These are phyloP conservation scores for Tricholoma sp. DNA, from an alignment of 768 basidiomycete species.

Conservation along the genomic window DNA sequence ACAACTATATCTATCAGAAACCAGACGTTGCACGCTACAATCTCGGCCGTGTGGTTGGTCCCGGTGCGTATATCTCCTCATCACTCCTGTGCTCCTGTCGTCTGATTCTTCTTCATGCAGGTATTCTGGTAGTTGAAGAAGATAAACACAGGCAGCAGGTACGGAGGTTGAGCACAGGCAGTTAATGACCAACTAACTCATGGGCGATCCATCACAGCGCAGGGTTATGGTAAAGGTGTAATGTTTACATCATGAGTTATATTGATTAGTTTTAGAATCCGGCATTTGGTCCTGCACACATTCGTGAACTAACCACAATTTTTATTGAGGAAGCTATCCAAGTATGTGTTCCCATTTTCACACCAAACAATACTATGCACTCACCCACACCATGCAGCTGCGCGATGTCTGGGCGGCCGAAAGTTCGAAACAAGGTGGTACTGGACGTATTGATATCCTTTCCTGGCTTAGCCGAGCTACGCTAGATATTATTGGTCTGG, in stretches of 20 bases:
- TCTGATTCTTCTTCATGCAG: slow-evolving; percentile 12
- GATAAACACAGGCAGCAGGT: slow-evolving; percentile 45
- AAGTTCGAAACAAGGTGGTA: slow-evolving; percentile 17
- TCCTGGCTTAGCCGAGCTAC: slow-evolving; percentile 64
- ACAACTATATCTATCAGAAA: slow-evolving; percentile 52
- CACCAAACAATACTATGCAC: neutral
- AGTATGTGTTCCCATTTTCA: slow-evolving; percentile 22
- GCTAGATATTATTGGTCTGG: slow-evolving; percentile 73
- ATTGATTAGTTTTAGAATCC: slow-evolving; percentile 43
- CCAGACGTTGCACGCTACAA: slow-evolving; percentile 32
- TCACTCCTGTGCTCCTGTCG: neutral
- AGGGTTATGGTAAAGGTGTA: slow-evolving; percentile 35
- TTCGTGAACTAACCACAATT: slow-evolving; percentile 50
- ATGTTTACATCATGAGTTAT: neutral
- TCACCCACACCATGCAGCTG: slow-evolving; percentile 26
- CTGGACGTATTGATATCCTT: slow-evolving; percentile 48
- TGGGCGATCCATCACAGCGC: slow-evolving; percentile 21
- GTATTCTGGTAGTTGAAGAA: slow-evolving; percentile 46
- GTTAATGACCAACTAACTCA: neutral
- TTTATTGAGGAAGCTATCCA: slow-evolving; percentile 51
- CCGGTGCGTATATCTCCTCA: slow-evolving; percentile 19
- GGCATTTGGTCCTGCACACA: slow-evolving; percentile 57
- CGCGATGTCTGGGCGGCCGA: slow-evolving; percentile 41
- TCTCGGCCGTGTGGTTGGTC: slow-evolving; percentile 38
- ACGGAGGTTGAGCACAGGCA: neutral